Evolutionary conservation across 164 flowering plant species (phyloP).

Genomic region (Vitis labrusca): DNA sequence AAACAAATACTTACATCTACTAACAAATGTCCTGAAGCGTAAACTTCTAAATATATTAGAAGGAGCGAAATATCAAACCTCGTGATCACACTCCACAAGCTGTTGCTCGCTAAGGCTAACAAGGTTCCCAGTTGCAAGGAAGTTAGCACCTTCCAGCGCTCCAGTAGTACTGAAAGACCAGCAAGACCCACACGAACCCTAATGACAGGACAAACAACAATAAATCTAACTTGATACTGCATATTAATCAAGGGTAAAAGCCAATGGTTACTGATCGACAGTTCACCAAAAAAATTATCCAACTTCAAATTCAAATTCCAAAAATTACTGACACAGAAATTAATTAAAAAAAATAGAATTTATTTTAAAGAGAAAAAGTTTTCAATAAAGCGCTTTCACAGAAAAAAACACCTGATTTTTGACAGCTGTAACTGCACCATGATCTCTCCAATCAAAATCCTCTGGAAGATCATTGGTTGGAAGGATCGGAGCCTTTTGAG

Average conservation of each 20-base stretch:
- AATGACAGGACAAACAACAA: constrained; percentile 6
- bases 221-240: neutral
- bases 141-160: constrained; percentile 82
- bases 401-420: constrained; percentile 72
- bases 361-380: neutral
- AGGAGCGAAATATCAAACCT: constrained; percentile 24
- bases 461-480: constrained; percentile 74
- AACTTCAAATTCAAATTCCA: neutral
- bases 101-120: constrained; percentile 74
- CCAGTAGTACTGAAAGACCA: constrained; percentile 96
- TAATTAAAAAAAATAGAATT: neutral
- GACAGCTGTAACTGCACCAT: constrained; percentile 76
- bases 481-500: constrained; percentile 69
- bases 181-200: constrained; percentile 98
- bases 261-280: too few species aligned
- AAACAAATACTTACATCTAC: neutral
- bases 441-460: constrained; percentile 92
- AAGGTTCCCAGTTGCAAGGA: constrained; percentile 59
- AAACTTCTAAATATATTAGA: neutral
- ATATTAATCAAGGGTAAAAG: neutral
- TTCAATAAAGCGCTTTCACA: too few species aligned
- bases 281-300: too few species aligned
- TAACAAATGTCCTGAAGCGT: neutral
- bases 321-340: neutral
- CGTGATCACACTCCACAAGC: constrained; percentile 73